These are phyloP conservation scores for Lippia alba DNA, from an alignment of 305 asterid genomes.

Conservation along the genomic window DNA sequence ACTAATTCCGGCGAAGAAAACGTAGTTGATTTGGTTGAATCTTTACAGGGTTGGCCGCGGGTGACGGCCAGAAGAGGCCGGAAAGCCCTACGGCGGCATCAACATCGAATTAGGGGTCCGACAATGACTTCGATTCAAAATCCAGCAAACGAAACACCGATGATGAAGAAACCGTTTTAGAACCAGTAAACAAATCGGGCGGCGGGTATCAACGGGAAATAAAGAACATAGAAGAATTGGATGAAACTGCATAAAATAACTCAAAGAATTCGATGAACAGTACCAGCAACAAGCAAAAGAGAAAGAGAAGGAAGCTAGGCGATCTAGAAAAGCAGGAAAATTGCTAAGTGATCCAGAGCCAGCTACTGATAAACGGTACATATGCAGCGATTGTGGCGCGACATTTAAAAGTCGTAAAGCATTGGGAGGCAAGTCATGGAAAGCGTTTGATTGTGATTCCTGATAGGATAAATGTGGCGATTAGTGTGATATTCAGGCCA, in stretches of 20 bases:
- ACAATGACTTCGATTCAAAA: neutral
- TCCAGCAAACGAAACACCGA: slow-evolving; percentile 6
- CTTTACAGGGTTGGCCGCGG: slow-evolving; percentile 43
- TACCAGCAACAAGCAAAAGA: slow-evolving; percentile 30
- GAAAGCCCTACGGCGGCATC: neutral
- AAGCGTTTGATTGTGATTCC: slow-evolving; percentile 34
- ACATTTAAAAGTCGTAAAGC: slow-evolving; percentile 45
- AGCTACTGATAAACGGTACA: slow-evolving; percentile 24
- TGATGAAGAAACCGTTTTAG: neutral
- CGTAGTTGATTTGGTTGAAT: slow-evolving; percentile 23
- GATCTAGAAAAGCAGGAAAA: slow-evolving; percentile 28
- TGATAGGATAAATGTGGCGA: slow-evolving; percentile 17
- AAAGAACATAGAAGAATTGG: no score
- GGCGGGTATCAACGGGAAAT: neutral
- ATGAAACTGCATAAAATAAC: neutral
- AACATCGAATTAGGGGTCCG: neutral
- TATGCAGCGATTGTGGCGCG: slow-evolving; percentile 40
- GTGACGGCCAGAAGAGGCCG: slow-evolving; percentile 57
- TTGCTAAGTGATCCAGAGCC: neutral
- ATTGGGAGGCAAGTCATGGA: slow-evolving; percentile 47
- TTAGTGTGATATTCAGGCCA: no score
- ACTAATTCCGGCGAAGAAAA: neutral
- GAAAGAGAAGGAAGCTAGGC: slow-evolving; percentile 37
- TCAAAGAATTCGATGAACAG: neutral
- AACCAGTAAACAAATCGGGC: neutral